Evolutionary conservation across 371 early-diverging fungal species (phyloP).

Genomic region (Mucor saturninus): DNA sequence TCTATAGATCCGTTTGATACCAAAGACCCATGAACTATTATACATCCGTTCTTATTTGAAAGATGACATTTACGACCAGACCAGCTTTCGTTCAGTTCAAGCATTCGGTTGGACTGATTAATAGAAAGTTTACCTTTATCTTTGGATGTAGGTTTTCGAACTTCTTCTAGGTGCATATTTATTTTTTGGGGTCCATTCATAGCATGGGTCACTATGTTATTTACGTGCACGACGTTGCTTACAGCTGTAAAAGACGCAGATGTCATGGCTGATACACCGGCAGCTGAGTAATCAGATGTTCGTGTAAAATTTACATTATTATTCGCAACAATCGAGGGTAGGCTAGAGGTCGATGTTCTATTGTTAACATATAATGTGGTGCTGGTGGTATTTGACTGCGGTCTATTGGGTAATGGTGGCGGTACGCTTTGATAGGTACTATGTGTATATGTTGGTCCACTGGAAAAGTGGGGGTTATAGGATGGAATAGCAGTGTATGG

Average conservation of each 20-base stretch:
- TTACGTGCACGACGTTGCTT: not conserved
- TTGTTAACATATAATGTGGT: not conserved
- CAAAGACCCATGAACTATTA: conserved; percentile 12
- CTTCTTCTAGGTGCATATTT: too few relatives aligned
- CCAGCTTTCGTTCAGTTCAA: conserved; percentile 15
- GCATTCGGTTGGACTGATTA: conserved; percentile 1
- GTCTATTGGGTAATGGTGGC: not conserved
- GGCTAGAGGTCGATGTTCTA: too few relatives aligned
- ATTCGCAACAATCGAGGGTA: too few relatives aligned
- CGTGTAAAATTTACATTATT: too few relatives aligned
- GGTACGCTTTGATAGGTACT: not conserved
- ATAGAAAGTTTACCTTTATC: not conserved
- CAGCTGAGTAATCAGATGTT: too few relatives aligned
- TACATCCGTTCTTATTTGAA: conserved; percentile 7
- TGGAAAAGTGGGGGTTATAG: not conserved
- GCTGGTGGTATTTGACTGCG: not conserved
- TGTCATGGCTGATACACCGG: not conserved
- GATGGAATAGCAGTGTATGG: not conserved
- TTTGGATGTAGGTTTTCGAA: not conserved
- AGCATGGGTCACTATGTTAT: too few relatives aligned
- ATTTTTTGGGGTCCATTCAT: too few relatives aligned
- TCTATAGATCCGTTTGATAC: not conserved
- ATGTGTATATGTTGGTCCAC: not conserved
- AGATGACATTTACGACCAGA: conserved; percentile 9
- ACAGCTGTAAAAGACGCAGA: not conserved